Conservation (phyloP, 306 rosid genomes). For the Arachis hypogaea region DNA sequence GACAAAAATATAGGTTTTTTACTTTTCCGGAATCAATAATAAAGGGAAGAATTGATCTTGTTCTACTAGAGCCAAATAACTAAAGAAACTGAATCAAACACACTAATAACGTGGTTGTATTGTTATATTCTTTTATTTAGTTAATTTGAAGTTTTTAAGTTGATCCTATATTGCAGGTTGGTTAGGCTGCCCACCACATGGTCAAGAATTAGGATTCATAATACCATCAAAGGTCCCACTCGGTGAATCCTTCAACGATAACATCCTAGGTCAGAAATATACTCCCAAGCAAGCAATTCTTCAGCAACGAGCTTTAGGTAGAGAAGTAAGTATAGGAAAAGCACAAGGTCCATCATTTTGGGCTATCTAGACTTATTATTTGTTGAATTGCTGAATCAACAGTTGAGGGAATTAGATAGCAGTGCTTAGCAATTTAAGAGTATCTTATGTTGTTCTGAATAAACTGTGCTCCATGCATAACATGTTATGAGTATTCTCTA, state of each 20-base stretch:
- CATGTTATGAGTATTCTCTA: slow-evolving; percentile 17
- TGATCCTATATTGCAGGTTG: slow-evolving; percentile 66
- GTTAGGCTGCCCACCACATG: slow-evolving; percentile 84
- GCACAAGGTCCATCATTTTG: slow-evolving; percentile 21
- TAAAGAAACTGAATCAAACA: too few species aligned
- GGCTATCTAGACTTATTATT: slow-evolving; percentile 21
- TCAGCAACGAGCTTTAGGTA: slow-evolving; percentile 80
- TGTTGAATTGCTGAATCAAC: not conserved
- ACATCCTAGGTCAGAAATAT: slow-evolving; percentile 72
- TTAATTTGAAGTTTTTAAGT: slow-evolving; percentile 12
- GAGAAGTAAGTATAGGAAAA: slow-evolving; percentile 70
- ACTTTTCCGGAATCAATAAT: too few species aligned
- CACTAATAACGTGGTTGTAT: not conserved
- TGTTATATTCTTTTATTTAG: slow-evolving; percentile 5
- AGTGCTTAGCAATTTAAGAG: slow-evolving; percentile 28
- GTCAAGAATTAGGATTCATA: slow-evolving; percentile 72
- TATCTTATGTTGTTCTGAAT: slow-evolving; percentile 27
- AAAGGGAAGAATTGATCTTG: too few species aligned
- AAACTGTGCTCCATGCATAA: slow-evolving; percentile 26
- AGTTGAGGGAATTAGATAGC: slow-evolving; percentile 25
- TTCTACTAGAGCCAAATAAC: too few species aligned
- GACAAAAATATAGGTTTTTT: too few species aligned
- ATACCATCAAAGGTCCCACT: slow-evolving; percentile 99
- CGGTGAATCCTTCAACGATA: slow-evolving; percentile 72
- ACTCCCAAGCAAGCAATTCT: slow-evolving; percentile 88